phyloP scores from a whole-genome alignment of 805 yeast genomes.

The Teunomyces barrocoloradensis region DNA sequence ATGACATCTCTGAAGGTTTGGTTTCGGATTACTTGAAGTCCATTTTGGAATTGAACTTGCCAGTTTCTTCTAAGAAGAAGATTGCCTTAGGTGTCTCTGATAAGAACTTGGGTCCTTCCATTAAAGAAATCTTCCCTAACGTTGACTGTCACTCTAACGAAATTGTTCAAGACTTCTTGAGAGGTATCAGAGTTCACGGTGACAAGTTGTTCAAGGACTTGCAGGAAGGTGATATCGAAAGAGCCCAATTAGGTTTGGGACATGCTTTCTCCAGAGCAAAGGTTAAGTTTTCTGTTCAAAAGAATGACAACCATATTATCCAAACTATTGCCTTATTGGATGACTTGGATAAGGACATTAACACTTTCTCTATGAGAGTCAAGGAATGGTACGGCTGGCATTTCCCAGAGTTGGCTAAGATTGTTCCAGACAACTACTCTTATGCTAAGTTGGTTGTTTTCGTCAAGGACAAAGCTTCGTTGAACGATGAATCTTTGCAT shows the following conservation, averaged over 20 bases:
- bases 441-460: conserved; percentile 79
- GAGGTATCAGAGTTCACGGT: conserved; percentile 93
- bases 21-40: conserved; percentile 91
- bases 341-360: conserved; percentile 96
- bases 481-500: conserved; percentile 91
- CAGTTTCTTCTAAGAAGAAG: conserved; percentile 69
- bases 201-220: conserved; percentile 85
- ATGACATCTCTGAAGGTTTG: conserved; percentile 95
- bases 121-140: conserved; percentile 85
- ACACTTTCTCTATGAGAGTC: conserved; percentile 95
- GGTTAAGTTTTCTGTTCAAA: conserved; percentile 97
- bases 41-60: conserved; percentile 85
- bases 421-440: conserved; percentile 83
- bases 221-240: conserved; percentile 92
- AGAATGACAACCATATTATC: conserved; percentile 98
- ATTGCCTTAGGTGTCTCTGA: conserved; percentile 86
- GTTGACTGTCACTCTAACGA: conserved; percentile 90
- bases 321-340: conserved; percentile 98
- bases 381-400: conserved; percentile 99
- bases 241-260: conserved; percentile 98
- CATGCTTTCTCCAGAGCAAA: conserved; percentile 99
- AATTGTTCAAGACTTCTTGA: conserved; percentile 87
- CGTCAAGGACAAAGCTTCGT: conserved; percentile 83
- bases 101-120: conserved; percentile 92
- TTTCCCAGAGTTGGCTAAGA: conserved; percentile 93